phyloP scores from a whole-genome alignment of 2,329 filamentous ascomycete species.

The Arthrocladium fulminans region DNA sequence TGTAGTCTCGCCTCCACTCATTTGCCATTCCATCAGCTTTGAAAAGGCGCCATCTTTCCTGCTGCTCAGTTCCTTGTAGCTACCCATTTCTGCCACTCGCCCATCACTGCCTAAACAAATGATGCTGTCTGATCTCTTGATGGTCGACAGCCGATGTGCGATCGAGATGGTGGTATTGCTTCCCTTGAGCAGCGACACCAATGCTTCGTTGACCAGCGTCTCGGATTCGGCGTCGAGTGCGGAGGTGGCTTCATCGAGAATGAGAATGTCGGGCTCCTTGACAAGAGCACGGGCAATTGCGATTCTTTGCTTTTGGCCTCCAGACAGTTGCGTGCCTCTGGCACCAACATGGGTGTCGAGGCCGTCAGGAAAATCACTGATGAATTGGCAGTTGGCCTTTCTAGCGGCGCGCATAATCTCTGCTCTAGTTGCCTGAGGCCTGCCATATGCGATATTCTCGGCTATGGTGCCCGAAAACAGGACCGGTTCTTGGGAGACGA shows the following conservation, averaged over 20 bases:
- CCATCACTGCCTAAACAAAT: slow-evolving; percentile 84
- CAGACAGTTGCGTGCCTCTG: slow-evolving; percentile 84
- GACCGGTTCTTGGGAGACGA: slow-evolving; percentile 92
- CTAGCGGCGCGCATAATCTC: slow-evolving; percentile 82
- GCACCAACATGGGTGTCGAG: slow-evolving; percentile 90
- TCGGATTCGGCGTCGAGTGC: slow-evolving; percentile 94
- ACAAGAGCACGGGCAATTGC: slow-evolving; percentile 90
- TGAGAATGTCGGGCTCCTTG: slow-evolving; percentile 92
- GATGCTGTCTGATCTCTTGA: slow-evolving; percentile 89
- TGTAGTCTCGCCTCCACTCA: slow-evolving; percentile 65
- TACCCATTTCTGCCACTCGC: slow-evolving; percentile 81
- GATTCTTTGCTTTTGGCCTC: slow-evolving; percentile 95
- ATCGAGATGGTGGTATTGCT: slow-evolving; percentile 97
- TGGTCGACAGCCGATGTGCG: slow-evolving; percentile 88
- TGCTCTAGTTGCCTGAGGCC: slow-evolving; percentile 63
- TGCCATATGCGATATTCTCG: slow-evolving; percentile 86
- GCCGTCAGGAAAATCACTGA: slow-evolving; percentile 91
- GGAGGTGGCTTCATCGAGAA: slow-evolving; percentile 92
- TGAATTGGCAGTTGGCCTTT: slow-evolving; percentile 92
- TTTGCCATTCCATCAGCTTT: slow-evolving; percentile 97
- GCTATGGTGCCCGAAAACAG: slow-evolving; percentile 71
- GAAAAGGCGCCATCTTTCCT: slow-evolving; percentile 76
- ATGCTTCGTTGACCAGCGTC: slow-evolving; percentile 86
- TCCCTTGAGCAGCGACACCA: slow-evolving; percentile 69
- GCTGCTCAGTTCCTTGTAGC: slow-evolving; percentile 65